These are phyloP conservation scores for Chamaenerion angustifolium DNA, from an alignment of 345 rosid genomes.

Conservation along the genomic window DNA sequence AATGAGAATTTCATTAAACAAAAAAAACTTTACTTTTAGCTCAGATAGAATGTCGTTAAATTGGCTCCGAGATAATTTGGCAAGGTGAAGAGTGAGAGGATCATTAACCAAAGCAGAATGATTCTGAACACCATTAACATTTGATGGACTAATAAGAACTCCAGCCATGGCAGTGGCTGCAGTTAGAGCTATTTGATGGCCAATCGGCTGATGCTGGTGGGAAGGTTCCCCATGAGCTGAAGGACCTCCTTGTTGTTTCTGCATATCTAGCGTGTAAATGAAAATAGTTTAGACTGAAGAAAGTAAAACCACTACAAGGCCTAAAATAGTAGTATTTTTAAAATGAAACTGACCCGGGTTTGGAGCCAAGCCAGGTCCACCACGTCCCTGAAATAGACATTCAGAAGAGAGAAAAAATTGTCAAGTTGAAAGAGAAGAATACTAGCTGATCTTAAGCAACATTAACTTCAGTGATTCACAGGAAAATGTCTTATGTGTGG, in stretches of 20 bases:
- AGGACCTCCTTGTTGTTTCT: conserved; percentile 49
- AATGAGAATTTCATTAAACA: conserved; percentile 2
- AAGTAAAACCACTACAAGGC: too few species aligned
- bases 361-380: conserved; percentile 64
- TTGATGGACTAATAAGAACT: conserved; percentile 57
- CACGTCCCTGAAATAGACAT: conserved; percentile 61
- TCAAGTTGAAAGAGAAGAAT: too few species aligned
- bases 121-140: conserved; percentile 32
- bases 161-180: conserved; percentile 73
- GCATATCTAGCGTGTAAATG: conserved; percentile 29
- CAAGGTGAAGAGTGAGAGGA: conserved; percentile 81
- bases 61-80: conserved; percentile 81
- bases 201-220: conserved; percentile 64
- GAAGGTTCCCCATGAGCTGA: conserved; percentile 29
- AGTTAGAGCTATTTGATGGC: conserved; percentile 59
- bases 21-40: conserved; percentile 42
- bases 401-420: neutral
- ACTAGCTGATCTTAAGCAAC: too few species aligned
- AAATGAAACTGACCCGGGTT: conserved; percentile 36
- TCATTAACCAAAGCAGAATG: conserved; percentile 50
- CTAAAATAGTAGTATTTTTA: neutral
- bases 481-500: too few species aligned
- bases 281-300: too few species aligned
- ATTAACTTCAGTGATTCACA: too few species aligned
- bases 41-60: conserved; percentile 63